Base-by-base conservation (phyloP, 2,329 filamentous ascomycete species). In the Endoconidiophora polonica region DNA sequence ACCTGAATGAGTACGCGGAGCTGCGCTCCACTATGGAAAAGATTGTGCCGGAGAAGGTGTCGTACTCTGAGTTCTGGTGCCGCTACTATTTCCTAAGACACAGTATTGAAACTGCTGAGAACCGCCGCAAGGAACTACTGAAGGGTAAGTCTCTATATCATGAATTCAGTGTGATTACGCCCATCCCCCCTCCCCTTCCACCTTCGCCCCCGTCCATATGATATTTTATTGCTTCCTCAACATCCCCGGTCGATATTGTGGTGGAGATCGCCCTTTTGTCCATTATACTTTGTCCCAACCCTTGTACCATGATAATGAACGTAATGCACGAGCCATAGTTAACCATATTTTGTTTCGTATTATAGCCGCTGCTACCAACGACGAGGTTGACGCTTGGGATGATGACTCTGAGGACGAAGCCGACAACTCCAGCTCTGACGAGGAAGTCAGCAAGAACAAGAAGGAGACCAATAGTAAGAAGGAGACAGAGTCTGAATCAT, bases 31-130 rank as follows among this genome's bases (percentile, higher is more conserved):
- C 87, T 0, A 96, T 98, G 90, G 91, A 95, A 73, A 87, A 83
- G 67, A 69, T 94, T 50, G 91, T 98, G n/a, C 91, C 91, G 1
- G 87, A 88, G 64, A 76, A 78, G 57, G 85, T 95, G n/a, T 75
- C 88, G 33, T 98, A 98, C 60, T 74, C 71, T 48, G 76, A 83
- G 48, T 98, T 98, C 63, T 98, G 91, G 90, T 83, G 76, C 61
- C 75, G 91, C 50, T 98, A 98, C 66, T 96, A 96, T 63, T 98
- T 94, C 69, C 68, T 96, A 55, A 75, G 90, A 59, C 83, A 93
- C 60, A 86, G 91, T 14, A 83, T 98, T 55, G 90, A 96, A 68
- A 88, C 84, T 23, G 88, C 94, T 52, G 91, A 98, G 67, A 80
- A 83, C 59, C 79, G 86, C 63, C 74, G 91, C 63, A 80, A 83